phyloP scores from a whole-genome alignment of 768 basidiomycete species.

The Mycena floridula region DNA sequence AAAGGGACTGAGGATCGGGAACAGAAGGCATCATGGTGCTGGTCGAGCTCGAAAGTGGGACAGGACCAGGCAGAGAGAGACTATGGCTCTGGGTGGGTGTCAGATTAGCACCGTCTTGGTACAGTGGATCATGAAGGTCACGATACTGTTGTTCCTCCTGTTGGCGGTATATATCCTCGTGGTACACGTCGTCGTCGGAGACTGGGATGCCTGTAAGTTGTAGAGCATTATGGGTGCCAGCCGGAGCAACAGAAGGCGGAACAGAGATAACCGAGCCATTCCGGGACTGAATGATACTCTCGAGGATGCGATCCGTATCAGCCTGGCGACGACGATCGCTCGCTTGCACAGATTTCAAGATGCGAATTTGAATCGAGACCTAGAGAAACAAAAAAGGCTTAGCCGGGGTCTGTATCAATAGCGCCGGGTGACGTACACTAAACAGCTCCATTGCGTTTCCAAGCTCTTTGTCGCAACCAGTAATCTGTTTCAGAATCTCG shows the following conservation, averaged over 20 bases:
- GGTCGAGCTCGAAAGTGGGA: neutral
- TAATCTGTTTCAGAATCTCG: constrained; percentile 52
- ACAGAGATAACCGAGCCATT: neutral
- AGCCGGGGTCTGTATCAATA: constrained; percentile 7
- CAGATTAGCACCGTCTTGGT: no score
- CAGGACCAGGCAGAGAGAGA: constrained; percentile 1
- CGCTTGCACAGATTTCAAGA: constrained; percentile 41
- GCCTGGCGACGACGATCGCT: constrained; percentile 27
- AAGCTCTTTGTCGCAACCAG: constrained; percentile 44
- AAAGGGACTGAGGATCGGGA: neutral
- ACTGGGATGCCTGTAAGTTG: neutral
- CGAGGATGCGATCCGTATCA: constrained; percentile 30
- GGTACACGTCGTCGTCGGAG: no score
- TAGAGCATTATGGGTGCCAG: neutral
- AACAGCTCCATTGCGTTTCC: constrained; percentile 49
- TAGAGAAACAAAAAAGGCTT: constrained; percentile 9
- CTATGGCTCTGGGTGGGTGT: neutral
- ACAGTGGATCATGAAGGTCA: no score
- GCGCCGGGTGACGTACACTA: constrained; percentile 26
- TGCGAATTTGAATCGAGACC: constrained; percentile 48
- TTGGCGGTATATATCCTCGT: no score
- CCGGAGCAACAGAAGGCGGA: no score
- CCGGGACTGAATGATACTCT: constrained; percentile 14
- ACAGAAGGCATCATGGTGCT: neutral
- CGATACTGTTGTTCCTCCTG: no score